phyloP scores from a whole-genome alignment of 257 asterid genomes.

The Penstemon davidsonii region DNA sequence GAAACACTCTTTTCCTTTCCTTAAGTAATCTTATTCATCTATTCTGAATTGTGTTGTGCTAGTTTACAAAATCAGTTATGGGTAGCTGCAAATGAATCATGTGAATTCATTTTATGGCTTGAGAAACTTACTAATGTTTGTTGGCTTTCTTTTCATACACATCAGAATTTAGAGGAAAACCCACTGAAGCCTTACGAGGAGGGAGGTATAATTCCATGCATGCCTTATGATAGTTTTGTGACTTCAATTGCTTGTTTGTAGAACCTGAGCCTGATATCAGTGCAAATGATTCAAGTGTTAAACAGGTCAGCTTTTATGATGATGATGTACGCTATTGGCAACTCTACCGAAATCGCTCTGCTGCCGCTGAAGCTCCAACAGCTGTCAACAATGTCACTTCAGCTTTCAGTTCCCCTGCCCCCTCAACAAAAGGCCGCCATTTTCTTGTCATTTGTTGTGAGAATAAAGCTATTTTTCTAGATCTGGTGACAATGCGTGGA shows the following conservation, averaged over 20 bases:
- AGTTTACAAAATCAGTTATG: not conserved
- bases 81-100: constrained; percentile 2
- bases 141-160: constrained; percentile 23
- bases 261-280: constrained; percentile 39
- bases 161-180: constrained; percentile 84
- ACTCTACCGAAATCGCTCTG: constrained; percentile 80
- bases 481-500: constrained; percentile 98
- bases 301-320: constrained; percentile 97
- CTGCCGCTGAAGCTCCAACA: constrained; percentile 95
- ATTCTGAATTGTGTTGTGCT: not conserved
- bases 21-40: not conserved
- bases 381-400: constrained; percentile 79
- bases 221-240: not conserved
- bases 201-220: constrained; percentile 70
- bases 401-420: constrained; percentile 81
- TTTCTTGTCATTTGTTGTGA: constrained; percentile 97
- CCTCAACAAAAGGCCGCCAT: constrained; percentile 96
- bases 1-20: constrained; percentile 12
- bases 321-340: constrained; percentile 97
- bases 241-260: constrained; percentile 1
- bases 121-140: not conserved
- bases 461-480: constrained; percentile 94
- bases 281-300: constrained; percentile 73
- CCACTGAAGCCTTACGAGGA: constrained; percentile 94
- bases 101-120: not conserved